A percentile compares a stretch with the other conserved stretches of the same genome.
phyloP scores from a whole-genome alignment of 1,284 basidiomycete species.

The Pyrrhoderma lamaoense region DNA sequence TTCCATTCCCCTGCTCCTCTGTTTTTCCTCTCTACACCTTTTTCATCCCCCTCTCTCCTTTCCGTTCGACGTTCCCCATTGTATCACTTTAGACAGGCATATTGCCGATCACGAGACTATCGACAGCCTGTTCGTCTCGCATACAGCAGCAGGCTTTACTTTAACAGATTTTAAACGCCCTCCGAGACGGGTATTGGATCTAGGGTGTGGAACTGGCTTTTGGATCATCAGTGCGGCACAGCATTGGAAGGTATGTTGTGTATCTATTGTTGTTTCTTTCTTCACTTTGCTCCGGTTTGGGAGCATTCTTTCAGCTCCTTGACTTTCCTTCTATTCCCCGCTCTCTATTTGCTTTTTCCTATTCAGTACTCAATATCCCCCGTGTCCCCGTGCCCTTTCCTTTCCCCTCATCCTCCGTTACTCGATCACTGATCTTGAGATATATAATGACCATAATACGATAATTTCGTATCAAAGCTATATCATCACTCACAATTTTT shows the following conservation, averaged over 20 bases:
- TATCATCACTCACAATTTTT: too few relatives aligned
- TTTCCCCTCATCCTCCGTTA: too few relatives aligned
- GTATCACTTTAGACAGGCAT: constrained; percentile 29
- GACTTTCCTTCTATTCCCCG: too few relatives aligned
- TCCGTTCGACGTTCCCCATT: background rate
- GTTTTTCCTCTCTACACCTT: too few relatives aligned
- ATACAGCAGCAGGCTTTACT: constrained; percentile 40
- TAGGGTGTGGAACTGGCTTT: constrained; percentile 77
- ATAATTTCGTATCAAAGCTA: too few relatives aligned
- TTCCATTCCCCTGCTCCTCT: too few relatives aligned
- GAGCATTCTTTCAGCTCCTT: too few relatives aligned
- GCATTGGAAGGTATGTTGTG: constrained; percentile 49
- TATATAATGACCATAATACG: too few relatives aligned
- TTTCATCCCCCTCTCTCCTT: background rate
- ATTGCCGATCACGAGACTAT: constrained; percentile 40
- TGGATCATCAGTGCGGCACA: constrained; percentile 65
- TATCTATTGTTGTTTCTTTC: background rate
- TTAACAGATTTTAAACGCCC: constrained; percentile 45
- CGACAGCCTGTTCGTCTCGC: constrained; percentile 55
- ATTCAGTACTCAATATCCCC: too few relatives aligned
- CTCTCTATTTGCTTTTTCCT: too few relatives aligned
- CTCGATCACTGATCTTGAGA: too few relatives aligned
- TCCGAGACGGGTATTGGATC: constrained; percentile 52
- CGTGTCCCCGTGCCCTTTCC: too few relatives aligned
- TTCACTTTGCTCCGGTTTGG: background rate